Evolutionary conservation across 2,329 filamentous ascomycete species (phyloP).

Genomic region (Diplodia intermedia): DNA sequence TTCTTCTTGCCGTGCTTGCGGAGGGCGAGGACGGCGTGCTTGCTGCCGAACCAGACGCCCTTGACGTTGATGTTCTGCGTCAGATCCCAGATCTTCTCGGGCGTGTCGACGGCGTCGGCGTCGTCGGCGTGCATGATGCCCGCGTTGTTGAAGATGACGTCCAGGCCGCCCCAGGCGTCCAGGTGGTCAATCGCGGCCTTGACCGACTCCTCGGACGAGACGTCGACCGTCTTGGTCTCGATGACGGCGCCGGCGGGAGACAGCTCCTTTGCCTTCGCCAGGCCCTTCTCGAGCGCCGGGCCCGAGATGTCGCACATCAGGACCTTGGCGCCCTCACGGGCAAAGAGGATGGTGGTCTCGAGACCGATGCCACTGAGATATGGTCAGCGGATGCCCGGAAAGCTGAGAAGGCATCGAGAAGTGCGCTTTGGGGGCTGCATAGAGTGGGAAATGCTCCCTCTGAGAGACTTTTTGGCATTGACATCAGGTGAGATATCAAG

Average conservation of each 20-base stretch:
- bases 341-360: constrained; percentile 89
- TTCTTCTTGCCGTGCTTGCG: constrained; percentile 79
- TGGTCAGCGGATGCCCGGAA: not conserved
- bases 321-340: constrained; percentile 83
- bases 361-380: constrained; percentile 81
- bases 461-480: not conserved
- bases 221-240: constrained; percentile 73
- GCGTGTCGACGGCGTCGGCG: constrained; percentile 74
- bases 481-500: constrained; percentile 6
- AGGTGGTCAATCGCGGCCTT: constrained; percentile 74
- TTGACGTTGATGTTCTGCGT: constrained; percentile 96
- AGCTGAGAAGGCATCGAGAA: not conserved
- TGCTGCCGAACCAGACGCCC: constrained; percentile 96
- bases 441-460: not conserved
- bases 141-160: constrained; percentile 97
- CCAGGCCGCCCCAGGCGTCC: constrained; percentile 85
- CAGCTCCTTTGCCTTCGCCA: constrained; percentile 75
- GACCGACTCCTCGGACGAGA: constrained; percentile 83
- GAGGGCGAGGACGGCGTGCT: constrained; percentile 84
- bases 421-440: too few species aligned
- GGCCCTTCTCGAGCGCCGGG: constrained; percentile 76
- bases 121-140: constrained; percentile 90
- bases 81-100: constrained; percentile 91
- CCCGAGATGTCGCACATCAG: constrained; percentile 85
- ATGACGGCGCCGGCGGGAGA: constrained; percentile 67